These are phyloP conservation scores for Boletus fagicola DNA, from an alignment of 768 basidiomycete species.

Conservation along the genomic window DNA sequence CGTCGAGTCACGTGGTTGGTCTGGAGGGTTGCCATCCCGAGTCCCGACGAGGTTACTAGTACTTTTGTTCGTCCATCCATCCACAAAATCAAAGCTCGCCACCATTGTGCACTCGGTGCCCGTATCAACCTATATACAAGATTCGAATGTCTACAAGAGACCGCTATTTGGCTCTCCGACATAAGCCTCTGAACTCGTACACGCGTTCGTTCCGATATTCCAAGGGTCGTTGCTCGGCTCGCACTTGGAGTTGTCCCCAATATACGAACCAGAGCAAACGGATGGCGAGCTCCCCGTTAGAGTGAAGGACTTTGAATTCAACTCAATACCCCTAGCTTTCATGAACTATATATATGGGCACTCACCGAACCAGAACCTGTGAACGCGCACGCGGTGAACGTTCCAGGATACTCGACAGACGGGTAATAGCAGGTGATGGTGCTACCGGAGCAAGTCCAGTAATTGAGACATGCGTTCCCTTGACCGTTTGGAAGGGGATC, in stretches of 20 bases:
- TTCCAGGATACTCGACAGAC: constrained; percentile 10
- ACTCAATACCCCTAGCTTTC: neutral
- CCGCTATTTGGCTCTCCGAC: constrained; percentile 5
- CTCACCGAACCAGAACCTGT: neutral
- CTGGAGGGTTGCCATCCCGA: no score
- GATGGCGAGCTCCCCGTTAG: constrained; percentile 3
- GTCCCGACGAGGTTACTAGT: no score
- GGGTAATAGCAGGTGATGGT: constrained; percentile 13
- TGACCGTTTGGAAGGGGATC: neutral
- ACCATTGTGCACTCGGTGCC: neutral
- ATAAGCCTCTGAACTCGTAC: constrained; percentile 3
- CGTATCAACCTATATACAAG: neutral
- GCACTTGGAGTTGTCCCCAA: constrained; percentile 4
- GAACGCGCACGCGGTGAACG: constrained; percentile 9
- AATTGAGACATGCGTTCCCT: constrained; percentile 7
- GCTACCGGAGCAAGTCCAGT: constrained; percentile 9
- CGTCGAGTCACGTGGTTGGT: no score
- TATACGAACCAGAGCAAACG: neutral
- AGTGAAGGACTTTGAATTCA: neutral
- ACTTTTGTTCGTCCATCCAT: neutral
- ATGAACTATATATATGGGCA: neutral
- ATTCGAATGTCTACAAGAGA: neutral
- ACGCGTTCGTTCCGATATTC: neutral
- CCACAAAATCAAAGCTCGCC: neutral
- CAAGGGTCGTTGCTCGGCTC: constrained; percentile 8